Percentiles rank a stretch among this genome's conserved stretches.
Evolutionary conservation across 352 stramenopile genomes (phyloP).

Genomic region (Thalassiosira hispida): DNA sequence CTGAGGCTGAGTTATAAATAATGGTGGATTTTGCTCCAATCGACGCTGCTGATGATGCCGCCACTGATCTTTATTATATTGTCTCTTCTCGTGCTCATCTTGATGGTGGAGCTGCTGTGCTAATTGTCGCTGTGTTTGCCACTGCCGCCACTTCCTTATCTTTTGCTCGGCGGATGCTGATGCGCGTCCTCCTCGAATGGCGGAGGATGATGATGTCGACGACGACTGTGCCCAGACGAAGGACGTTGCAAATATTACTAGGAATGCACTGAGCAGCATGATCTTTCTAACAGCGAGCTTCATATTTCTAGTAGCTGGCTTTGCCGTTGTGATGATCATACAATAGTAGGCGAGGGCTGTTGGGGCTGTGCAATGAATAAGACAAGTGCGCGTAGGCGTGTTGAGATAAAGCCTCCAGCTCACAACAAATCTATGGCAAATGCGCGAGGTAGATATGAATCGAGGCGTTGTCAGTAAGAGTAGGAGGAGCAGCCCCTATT

Average conservation of each 20-base stretch:
- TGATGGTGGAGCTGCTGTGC: neutral
- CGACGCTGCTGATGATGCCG: neutral
- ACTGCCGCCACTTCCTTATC: neutral
- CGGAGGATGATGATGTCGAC: too few relatives aligned
- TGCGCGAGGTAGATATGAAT: too few relatives aligned
- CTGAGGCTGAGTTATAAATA: neutral
- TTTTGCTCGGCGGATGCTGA: too few relatives aligned
- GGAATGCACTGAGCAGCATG: neutral
- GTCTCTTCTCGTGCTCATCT: neutral
- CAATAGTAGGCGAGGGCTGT: too few relatives aligned
- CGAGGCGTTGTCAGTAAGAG: too few relatives aligned
- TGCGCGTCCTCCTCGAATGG: neutral
- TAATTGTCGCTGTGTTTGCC: neutral
- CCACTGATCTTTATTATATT: neutral
- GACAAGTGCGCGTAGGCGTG: too few relatives aligned
- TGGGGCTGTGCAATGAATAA: too few relatives aligned
- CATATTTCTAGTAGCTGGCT: too few relatives aligned
- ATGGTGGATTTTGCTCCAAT: neutral
- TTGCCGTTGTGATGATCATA: too few relatives aligned
- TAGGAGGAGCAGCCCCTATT: too few relatives aligned
- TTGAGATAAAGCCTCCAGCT: too few relatives aligned
- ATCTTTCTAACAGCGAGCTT: neutral
- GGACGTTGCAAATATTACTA: neutral
- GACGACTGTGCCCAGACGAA: neutral
- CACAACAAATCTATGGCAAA: too few relatives aligned